A percentile compares a stretch with the other conserved stretches of the same genome.
Conservation (phyloP, 768 basidiomycete genomes). For the Russula foetens region DNA sequence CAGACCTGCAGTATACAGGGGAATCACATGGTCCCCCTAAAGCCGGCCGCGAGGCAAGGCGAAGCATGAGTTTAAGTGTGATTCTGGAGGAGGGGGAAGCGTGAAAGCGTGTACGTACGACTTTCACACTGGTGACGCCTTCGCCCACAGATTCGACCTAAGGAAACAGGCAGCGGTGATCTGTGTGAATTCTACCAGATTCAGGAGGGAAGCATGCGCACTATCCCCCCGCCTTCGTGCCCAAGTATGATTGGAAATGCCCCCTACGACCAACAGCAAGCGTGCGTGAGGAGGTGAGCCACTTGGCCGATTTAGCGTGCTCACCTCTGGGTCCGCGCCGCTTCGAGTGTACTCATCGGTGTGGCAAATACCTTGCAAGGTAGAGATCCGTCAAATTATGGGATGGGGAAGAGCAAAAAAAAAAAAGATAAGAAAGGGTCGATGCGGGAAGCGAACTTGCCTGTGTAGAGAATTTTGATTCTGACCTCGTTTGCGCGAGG, state of each 20-base stretch:
- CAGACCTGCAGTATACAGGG: conserved; percentile 87
- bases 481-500: conserved; percentile 88
- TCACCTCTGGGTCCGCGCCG: conserved; percentile 90
- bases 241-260: conserved; percentile 90
- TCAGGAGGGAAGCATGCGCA: conserved; percentile 32
- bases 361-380: conserved; percentile 77
- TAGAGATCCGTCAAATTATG: background rate
- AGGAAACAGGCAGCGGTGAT: conserved; percentile 24
- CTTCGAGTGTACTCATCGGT: conserved; percentile 97
- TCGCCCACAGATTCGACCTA: conserved; percentile 97
- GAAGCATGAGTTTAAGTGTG: background rate
- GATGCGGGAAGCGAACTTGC: conserved; percentile 34
- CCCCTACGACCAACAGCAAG: conserved; percentile 40
- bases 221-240: conserved; percentile 90
- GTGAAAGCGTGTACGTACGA: conserved; percentile 30
- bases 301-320: background rate
- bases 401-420: background rate
- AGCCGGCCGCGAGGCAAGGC: background rate
- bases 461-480: conserved; percentile 87
- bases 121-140: conserved; percentile 75
- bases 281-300: background rate
- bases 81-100: background rate
- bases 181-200: background rate
- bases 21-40: conserved; percentile 93
- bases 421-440: background rate